Evolutionary conservation across 78 protist species (phyloP).

Genomic region (Anaeramoeba flamelloides): DNA sequence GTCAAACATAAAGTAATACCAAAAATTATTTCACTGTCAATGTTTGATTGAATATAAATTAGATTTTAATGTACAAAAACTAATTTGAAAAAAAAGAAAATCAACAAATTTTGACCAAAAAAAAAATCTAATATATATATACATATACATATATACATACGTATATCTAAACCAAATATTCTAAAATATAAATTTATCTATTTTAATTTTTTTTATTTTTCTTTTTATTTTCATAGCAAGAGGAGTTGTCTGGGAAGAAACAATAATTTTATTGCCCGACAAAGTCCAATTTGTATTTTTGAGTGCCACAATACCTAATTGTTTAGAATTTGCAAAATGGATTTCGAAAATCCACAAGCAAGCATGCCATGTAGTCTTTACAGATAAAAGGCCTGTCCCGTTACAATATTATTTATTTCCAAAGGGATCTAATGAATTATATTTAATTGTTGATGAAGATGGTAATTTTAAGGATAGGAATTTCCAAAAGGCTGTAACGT

Average conservation of each 20-base stretch:
- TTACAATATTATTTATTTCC: constrained; percentile 54
- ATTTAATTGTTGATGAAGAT: background rate
- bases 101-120: too few species aligned
- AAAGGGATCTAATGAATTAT: constrained; percentile 2
- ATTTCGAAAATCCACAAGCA: background rate
- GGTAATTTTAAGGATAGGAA: too few species aligned
- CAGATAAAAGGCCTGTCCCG: constrained; percentile 84
- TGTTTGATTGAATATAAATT: too few species aligned
- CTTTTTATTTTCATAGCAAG: constrained; percentile 23
- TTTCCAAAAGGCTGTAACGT: too few species aligned
- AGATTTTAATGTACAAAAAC: too few species aligned
- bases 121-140: background rate
- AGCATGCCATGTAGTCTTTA: constrained; percentile 54
- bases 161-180: too few species aligned
- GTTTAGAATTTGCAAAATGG: constrained; percentile 66
- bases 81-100: too few species aligned
- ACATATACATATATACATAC: background rate
- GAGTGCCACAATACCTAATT: constrained; percentile 76
- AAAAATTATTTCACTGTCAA: too few species aligned
- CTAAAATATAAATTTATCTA: too few species aligned
- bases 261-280: constrained; percentile 54
- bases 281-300: constrained; percentile 56
- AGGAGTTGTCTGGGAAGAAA: constrained; percentile 88
- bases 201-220: background rate
- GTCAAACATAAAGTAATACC: too few species aligned